Evolutionary conservation across 805 yeast genomes (phyloP).

Genomic region (Spathaspora sp.): DNA sequence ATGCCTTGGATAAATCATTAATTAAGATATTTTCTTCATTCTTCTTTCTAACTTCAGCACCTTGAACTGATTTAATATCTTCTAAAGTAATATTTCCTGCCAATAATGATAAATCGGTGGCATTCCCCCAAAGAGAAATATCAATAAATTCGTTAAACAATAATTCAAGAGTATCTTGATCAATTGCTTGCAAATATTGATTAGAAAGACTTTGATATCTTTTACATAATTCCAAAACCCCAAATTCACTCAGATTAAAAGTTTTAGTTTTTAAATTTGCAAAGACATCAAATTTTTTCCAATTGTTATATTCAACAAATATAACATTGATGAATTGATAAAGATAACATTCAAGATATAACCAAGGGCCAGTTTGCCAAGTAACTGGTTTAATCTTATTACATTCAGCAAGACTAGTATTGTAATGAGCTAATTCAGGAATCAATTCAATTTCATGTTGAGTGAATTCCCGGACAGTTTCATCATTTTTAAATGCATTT

Average conservation of each 20-base stretch:
- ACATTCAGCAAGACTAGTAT: conserved; percentile 44
- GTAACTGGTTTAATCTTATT: conserved; percentile 31
- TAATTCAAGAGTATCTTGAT: conserved; percentile 43
- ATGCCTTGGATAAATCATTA: conserved; percentile 71
- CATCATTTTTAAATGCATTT: conserved; percentile 39
- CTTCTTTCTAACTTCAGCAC: conserved; percentile 78
- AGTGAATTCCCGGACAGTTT: conserved; percentile 23
- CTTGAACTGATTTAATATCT: conserved; percentile 88
- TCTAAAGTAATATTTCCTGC: conserved; percentile 81
- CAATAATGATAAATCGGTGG: conserved; percentile 87
- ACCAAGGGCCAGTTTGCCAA: conserved; percentile 91
- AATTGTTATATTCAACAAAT: conserved; percentile 26
- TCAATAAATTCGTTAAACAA: conserved; percentile 82
- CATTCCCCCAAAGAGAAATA: conserved; percentile 96
- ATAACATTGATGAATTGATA: conserved; percentile 60
- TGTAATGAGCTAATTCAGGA: conserved; percentile 52
- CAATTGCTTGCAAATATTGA: conserved; percentile 18
- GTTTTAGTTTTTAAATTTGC: conserved; percentile 66
- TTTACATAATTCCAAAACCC: conserved; percentile 77
- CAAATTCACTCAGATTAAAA: conserved; percentile 68
- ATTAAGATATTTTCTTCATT: conserved; percentile 75
- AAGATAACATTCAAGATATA: conserved; percentile 78
- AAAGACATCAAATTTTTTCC: conserved; percentile 66
- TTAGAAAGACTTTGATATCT: conserved; percentile 43
- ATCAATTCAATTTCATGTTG: conserved; percentile 38